Conservation (phyloP, 2,329 filamentous ascomycete species). For the Moelleriella libera region DNA sequence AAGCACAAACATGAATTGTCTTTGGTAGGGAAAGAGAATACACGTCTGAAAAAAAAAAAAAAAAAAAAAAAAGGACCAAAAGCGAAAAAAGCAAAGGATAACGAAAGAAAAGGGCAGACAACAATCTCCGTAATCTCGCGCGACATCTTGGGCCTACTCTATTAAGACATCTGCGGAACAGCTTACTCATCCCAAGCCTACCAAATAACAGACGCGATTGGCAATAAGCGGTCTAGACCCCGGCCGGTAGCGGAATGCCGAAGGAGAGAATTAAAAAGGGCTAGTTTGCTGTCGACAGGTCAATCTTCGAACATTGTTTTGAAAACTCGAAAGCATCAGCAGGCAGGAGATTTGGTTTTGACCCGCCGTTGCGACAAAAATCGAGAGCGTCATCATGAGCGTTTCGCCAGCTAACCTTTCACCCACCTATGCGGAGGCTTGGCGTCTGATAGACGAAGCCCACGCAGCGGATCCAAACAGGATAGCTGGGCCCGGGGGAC, state of each 20-base stretch:
- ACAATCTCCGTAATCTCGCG: too few relatives aligned
- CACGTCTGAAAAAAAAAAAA: too few relatives aligned
- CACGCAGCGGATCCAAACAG: slow-evolving; percentile 21
- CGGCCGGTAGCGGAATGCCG: not conserved
- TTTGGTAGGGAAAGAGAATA: too few relatives aligned
- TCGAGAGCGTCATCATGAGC: not conserved
- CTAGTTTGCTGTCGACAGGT: too few relatives aligned
- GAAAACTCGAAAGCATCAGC: not conserved
- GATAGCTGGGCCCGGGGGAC: slow-evolving; percentile 26
- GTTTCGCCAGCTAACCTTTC: not conserved
- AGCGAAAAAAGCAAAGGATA: too few relatives aligned
- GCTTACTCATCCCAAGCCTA: slow-evolving; percentile 3
- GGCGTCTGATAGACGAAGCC: slow-evolving; percentile 59
- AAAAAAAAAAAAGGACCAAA: too few relatives aligned
- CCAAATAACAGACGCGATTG: not conserved
- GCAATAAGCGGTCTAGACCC: not conserved
- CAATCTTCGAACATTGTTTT: too few relatives aligned
- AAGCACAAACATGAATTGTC: too few relatives aligned
- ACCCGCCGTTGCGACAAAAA: too few relatives aligned
- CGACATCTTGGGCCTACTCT: not conserved
- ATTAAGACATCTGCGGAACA: not conserved
- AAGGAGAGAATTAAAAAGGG: not conserved
- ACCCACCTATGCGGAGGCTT: slow-evolving; percentile 30
- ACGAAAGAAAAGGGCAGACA: too few relatives aligned
- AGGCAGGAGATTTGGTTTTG: too few relatives aligned